phyloP scores from a whole-genome alignment of 208 protist genomes.

The Acanthamoeba healyi region DNA sequence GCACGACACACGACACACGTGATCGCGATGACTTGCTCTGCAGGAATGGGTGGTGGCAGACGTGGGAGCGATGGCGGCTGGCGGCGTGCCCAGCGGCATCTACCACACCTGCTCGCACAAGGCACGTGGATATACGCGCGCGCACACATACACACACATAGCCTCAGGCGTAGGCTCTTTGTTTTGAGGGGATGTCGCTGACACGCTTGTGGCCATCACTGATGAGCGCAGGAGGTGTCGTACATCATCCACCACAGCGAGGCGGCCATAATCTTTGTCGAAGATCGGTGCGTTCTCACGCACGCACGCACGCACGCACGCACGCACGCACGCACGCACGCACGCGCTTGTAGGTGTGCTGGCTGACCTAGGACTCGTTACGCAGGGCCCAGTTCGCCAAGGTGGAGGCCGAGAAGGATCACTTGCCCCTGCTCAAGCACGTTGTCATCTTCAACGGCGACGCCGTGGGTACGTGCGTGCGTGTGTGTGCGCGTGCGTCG shows the following conservation, averaged over 20 bases:
- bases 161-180: too few relatives aligned
- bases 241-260: constrained; percentile 34
- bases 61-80: background rate
- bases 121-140: background rate
- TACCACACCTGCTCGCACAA: constrained; percentile 1
- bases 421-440: constrained; percentile 39
- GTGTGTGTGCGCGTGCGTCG: background rate
- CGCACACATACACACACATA: background rate
- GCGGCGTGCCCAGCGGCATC: constrained; percentile 24
- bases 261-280: background rate
- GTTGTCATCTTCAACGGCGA: constrained; percentile 14
- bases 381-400: background rate
- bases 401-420: background rate
- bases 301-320: too few relatives aligned
- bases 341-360: too few relatives aligned
- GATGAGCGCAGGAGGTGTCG: constrained; percentile 12
- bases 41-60: constrained; percentile 19
- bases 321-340: too few relatives aligned
- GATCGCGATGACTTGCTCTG: background rate
- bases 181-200: too few relatives aligned
- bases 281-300: background rate
- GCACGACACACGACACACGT: background rate
- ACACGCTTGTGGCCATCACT: too few relatives aligned
- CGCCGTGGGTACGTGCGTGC: background rate
- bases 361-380: background rate